Base-by-base conservation (phyloP, 306 rosid genomes). In the Benincasa hispida region DNA sequence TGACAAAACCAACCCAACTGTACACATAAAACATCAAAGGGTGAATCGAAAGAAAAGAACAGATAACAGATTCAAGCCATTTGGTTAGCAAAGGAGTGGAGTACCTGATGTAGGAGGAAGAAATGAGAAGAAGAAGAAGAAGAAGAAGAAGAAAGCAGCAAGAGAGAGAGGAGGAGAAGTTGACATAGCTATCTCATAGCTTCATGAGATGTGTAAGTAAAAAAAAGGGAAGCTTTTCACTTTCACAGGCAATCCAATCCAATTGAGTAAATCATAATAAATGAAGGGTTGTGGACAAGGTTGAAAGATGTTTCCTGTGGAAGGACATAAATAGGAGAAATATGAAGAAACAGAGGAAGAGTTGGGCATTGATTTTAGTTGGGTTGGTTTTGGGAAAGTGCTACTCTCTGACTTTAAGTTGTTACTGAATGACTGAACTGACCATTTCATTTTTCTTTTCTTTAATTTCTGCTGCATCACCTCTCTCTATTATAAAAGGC, bases 101-200 rank as follows among this genome's bases (percentile, higher is more conserved):
- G 0, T 50, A 76, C 79, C 79, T 76, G 79, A 76, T 30, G 9
- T 45, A 10, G 70, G 25, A 60, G 72, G 72, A 39, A 60, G 47
- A 60, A 60, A 45, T 45, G 79, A 21, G 78, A 55, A 57, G 17
- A 47, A 57, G 62, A 39, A 11, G 77, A 74, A n/a, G 48, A 74
- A 22, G n/a, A n/a, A n/a, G n/a, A n/a, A n/a, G n/a, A n/a, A n/a
- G 13, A 76, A 41, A 24, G 55, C 62, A 41, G 39, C 73, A 9
- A 60, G 32, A 24, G 18, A 6, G 39, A 76, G 17, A 57, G 72
- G 24, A 18, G 30, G 48, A 34, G 63, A 74, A 19, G 11, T 53
- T 9, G 79, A n/a, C 6, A 51, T 4, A n/a, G 79, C 28, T 47
- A 76, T 76, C 14, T 21, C 18, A 13, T 8, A 28, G 68, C n/a